Conservation (phyloP, 208 protist species). For the Leishmania gerbilli region DNA sequence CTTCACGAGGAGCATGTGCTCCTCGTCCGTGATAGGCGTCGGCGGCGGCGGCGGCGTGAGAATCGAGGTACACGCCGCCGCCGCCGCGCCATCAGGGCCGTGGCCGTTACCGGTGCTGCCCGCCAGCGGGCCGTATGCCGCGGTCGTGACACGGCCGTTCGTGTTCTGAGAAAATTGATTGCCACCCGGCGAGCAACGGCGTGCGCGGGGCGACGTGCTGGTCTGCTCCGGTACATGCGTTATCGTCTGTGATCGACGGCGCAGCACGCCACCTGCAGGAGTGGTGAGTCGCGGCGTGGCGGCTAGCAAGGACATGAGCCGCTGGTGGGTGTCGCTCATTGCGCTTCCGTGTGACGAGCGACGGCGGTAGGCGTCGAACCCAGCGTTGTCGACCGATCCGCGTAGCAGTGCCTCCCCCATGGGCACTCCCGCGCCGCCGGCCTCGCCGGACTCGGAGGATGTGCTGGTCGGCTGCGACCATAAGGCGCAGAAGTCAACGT, state of each 20-base stretch:
- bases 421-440: neutral
- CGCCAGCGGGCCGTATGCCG: too few relatives aligned
- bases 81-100: neutral
- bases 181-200: neutral
- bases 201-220: neutral
- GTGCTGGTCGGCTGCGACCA: constrained; percentile 38
- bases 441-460: neutral
- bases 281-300: constrained; percentile 19
- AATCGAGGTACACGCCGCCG: neutral
- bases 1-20: constrained; percentile 57
- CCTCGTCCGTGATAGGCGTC: constrained; percentile 41
- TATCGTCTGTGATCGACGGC: constrained; percentile 10
- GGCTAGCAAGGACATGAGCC: constrained; percentile 18
- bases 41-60: neutral
- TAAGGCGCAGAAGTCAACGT: constrained; percentile 70
- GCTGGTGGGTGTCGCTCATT: neutral
- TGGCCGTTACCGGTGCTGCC: neutral
- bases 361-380: neutral
- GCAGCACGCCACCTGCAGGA: neutral
- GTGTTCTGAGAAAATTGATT: neutral
- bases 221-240: neutral
- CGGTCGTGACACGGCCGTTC: neutral
- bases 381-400: constrained; percentile 9
- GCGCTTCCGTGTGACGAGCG: constrained; percentile 5
- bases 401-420: constrained; percentile 14